Evolutionary conservation across 2,329 filamentous ascomycete species (phyloP).

Genomic region (Apiospora arundinis): DNA sequence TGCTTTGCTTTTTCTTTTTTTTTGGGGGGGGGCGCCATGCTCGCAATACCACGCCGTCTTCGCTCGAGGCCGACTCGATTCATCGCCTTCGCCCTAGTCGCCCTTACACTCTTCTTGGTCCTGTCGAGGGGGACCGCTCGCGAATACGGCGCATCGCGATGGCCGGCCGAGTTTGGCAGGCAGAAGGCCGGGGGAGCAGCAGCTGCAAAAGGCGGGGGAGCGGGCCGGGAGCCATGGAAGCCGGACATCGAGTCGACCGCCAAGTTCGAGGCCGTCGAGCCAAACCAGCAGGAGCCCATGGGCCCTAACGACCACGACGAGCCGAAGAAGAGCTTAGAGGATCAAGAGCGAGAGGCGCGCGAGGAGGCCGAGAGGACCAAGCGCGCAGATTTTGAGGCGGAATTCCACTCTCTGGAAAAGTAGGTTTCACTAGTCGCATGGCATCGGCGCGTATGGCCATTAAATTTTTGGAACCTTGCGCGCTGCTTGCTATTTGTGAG

Average conservation of each 20-base stretch:
- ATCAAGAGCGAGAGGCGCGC: constrained; percentile 4
- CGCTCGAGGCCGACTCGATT: constrained; percentile 19
- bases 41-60: constrained; percentile 8
- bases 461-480: neutral
- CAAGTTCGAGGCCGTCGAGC: constrained; percentile 7
- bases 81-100: constrained; percentile 8
- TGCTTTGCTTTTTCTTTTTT: neutral
- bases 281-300: neutral
- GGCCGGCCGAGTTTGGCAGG: neutral
- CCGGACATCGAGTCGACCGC: constrained; percentile 13
- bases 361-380: constrained; percentile 11
- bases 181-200: neutral
- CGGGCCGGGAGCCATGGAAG: neutral
- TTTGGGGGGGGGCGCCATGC: neutral
- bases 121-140: neutral
- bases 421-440: constrained; percentile 44
- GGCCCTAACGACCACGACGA: neutral
- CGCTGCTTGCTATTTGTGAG: no score
- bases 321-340: neutral
- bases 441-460: constrained; percentile 30
- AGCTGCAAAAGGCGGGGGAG: neutral
- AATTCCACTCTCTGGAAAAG: constrained; percentile 38
- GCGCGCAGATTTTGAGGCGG: constrained; percentile 29
- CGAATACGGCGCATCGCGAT: constrained; percentile 5
- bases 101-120: neutral